These are phyloP conservation scores for Aspergillus neotritici DNA, from an alignment of 2,329 filamentous ascomycete genomes.

Conservation along the genomic window DNA sequence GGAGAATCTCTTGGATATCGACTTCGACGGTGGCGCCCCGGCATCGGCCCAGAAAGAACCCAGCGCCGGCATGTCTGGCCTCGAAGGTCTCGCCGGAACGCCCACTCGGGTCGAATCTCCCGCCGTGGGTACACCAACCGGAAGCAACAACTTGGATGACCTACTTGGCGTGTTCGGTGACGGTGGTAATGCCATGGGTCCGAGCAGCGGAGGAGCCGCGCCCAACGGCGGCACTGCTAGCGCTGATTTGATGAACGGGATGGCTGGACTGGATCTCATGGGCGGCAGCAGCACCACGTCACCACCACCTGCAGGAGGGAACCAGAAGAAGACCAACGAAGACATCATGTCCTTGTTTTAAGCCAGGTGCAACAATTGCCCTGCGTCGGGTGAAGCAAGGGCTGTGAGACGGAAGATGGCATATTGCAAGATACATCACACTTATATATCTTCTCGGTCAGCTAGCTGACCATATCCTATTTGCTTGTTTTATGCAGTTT, in stretches of 20 bases:
- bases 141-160: slow-evolving; percentile 67
- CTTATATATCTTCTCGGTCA: neutral
- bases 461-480: neutral
- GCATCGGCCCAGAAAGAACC: slow-evolving; percentile 72
- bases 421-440: neutral
- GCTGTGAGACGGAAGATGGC: slow-evolving; percentile 1
- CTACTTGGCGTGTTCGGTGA: slow-evolving; percentile 66
- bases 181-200: slow-evolving; percentile 35
- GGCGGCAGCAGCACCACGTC: slow-evolving; percentile 42
- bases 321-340: slow-evolving; percentile 49
- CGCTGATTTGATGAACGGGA: slow-evolving; percentile 69
- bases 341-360: slow-evolving; percentile 54
- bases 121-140: slow-evolving; percentile 30
- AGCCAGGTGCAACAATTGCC: slow-evolving; percentile 2
- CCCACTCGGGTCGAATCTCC: slow-evolving; percentile 48
- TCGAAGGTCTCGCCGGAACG: slow-evolving; percentile 52
- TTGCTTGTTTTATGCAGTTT: neutral
- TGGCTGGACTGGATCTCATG: slow-evolving; percentile 72
- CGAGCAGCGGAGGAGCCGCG: slow-evolving; percentile 26
- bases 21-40: slow-evolving; percentile 88
- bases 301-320: slow-evolving; percentile 18
- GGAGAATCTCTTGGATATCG: slow-evolving; percentile 92
- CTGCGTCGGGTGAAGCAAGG: slow-evolving; percentile 1
- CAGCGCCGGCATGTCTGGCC: slow-evolving; percentile 58
- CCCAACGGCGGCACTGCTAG: slow-evolving; percentile 24